These are phyloP conservation scores for Backusella psychrophila DNA, from an alignment of 192 early-diverging fungal genomes.

Conservation along the genomic window DNA sequence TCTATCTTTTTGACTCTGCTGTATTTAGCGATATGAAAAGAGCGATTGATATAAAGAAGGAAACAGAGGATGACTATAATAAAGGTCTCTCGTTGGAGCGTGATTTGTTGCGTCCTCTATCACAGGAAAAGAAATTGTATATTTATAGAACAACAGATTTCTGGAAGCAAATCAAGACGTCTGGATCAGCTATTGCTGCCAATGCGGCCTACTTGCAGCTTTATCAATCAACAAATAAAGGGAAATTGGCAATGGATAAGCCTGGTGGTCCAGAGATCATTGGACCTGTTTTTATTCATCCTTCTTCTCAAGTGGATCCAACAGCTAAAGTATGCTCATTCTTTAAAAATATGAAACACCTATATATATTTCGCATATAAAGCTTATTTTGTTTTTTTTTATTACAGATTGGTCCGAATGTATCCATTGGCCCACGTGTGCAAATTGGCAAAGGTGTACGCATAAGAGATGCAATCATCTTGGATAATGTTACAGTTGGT, in stretches of 20 bases:
- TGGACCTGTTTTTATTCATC: conserved; percentile 93
- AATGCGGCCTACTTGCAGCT: conserved; percentile 93
- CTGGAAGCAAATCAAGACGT: conserved; percentile 98
- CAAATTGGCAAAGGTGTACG: conserved; percentile 90
- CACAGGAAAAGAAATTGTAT: conserved; percentile 85
- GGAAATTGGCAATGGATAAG: conserved; percentile 52
- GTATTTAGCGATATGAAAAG: conserved; percentile 84
- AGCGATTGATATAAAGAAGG: conserved; percentile 70
- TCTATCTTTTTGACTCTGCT: conserved; percentile 89
- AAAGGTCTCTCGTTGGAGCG: conserved; percentile 67
- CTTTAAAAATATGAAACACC: not conserved
- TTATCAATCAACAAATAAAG: conserved; percentile 56
- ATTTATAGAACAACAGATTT: conserved; percentile 84
- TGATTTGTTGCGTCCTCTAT: conserved; percentile 88
- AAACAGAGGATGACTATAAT: conserved; percentile 19
- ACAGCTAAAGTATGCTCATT: conserved; percentile 55
- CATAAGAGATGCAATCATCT: conserved; percentile 88
- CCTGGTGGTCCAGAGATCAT: conserved; percentile 71
- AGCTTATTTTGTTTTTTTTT: not conserved
- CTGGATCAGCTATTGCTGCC: conserved; percentile 85
- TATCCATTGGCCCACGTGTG: conserved; percentile 89
- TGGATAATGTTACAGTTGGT: conserved; percentile 87
- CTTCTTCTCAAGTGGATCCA: conserved; percentile 90
- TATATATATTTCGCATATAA: not conserved
- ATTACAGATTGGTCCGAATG: conserved; percentile 85